Percentiles rank a stretch among this genome's conserved stretches.
phyloP scores from a whole-genome alignment of 2,329 filamentous ascomycete species.

The Talaromyces islandicus region DNA sequence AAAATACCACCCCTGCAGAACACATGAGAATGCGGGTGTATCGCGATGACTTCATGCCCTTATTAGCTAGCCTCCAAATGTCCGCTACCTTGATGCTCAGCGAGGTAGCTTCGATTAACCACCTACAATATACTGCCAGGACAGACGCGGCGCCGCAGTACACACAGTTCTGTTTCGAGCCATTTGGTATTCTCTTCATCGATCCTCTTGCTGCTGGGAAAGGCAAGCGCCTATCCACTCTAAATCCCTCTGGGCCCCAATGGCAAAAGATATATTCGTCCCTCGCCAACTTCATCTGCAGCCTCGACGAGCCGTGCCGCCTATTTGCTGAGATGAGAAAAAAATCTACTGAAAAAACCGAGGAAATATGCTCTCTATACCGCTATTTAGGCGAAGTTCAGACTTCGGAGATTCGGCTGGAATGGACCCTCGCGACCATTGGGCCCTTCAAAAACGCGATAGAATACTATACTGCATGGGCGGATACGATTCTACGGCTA shows the following conservation, averaged over 20 bases:
- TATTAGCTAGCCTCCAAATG: background rate
- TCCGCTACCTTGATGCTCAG: background rate
- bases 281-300: background rate
- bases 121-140: background rate
- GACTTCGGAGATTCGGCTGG: background rate
- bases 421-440: background rate
- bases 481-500: slow-evolving; percentile 2
- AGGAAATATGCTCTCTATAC: background rate
- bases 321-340: background rate
- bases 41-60: background rate
- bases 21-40: background rate
- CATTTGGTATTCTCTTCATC: background rate
- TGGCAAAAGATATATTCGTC: background rate
- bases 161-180: background rate
- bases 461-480: slow-evolving; percentile 2
- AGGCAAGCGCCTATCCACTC: background rate
- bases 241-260: background rate
- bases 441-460: slow-evolving; percentile 4
- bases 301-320: background rate
- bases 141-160: background rate
- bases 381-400: background rate
- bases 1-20: background rate
- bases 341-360: background rate
- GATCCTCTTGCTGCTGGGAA: background rate
- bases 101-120: background rate